Conservation (phyloP, 2,329 filamentous ascomycete genomes). For the Talaromyces albobiverticillius region DNA sequence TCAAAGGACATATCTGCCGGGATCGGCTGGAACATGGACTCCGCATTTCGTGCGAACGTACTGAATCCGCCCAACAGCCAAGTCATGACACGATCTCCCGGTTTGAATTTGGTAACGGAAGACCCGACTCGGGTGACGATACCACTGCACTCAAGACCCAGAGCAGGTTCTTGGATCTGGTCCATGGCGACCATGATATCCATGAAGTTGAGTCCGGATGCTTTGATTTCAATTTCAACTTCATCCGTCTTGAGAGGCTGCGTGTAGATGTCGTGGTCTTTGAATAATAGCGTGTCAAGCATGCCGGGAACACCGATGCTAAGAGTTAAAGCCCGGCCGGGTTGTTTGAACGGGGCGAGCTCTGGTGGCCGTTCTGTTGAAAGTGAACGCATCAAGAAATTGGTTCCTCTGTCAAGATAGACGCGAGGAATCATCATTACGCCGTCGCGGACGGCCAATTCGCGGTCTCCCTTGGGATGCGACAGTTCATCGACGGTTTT, state of each 20-base stretch:
- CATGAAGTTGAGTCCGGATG: slow-evolving; percentile 24
- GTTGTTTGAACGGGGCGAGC: no score
- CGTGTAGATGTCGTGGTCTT: no score
- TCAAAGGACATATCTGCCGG: slow-evolving; percentile 15
- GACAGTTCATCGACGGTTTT: no score
- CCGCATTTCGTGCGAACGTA: slow-evolving; percentile 20
- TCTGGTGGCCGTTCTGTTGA: no score
- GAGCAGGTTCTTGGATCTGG: slow-evolving; percentile 12
- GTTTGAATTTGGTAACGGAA: slow-evolving; percentile 17
- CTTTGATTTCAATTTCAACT: slow-evolving; percentile 23
- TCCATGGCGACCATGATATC: slow-evolving; percentile 19
- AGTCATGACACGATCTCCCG: slow-evolving; percentile 34
- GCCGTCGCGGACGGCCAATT: no score
- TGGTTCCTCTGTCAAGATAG: no score
- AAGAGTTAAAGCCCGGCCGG: background rate
- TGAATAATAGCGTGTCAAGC: no score
- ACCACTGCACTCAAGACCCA: slow-evolving; percentile 22
- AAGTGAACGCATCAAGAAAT: no score
- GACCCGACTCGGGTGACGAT: slow-evolving; percentile 22
- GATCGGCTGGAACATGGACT: background rate
- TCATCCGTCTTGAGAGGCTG: slow-evolving; percentile 12
- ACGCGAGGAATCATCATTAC: no score
- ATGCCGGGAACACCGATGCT: no score
- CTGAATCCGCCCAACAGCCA: slow-evolving; percentile 25
- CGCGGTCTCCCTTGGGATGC: no score